phyloP scores from a whole-genome alignment of 2,329 filamentous ascomycete species.

The Teratosphaeria zuluensis region DNA sequence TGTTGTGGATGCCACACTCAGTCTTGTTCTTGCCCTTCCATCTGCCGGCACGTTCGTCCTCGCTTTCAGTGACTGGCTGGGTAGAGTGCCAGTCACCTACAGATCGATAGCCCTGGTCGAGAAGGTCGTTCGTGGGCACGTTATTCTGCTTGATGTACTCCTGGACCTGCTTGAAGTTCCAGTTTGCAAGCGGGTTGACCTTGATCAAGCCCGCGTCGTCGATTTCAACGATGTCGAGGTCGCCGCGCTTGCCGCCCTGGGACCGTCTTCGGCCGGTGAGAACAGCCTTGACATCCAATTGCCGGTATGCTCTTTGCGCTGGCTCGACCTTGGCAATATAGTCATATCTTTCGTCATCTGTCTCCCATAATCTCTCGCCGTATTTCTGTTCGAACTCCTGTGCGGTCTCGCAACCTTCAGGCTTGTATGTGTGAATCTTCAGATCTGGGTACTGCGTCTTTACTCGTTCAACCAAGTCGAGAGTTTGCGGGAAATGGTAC shows the following conservation, averaged over 20 bases:
- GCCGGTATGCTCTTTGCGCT: slow-evolving; percentile 78
- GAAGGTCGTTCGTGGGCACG: slow-evolving; percentile 86
- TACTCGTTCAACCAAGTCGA: slow-evolving; percentile 53
- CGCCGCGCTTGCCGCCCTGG: slow-evolving; percentile 85
- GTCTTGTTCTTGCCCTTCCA: slow-evolving; percentile 97
- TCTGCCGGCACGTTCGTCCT: slow-evolving; percentile 90
- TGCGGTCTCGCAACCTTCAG: slow-evolving; percentile 60
- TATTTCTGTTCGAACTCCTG: slow-evolving; percentile 74
- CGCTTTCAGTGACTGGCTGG: slow-evolving; percentile 73
- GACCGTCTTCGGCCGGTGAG: slow-evolving; percentile 85
- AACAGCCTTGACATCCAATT: slow-evolving; percentile 80
- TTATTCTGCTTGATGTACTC: slow-evolving; percentile 75
- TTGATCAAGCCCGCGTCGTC: slow-evolving; percentile 90
- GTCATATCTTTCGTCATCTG: slow-evolving; percentile 83
- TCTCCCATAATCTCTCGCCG: slow-evolving; percentile 76
- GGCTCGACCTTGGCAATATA: slow-evolving; percentile 97
- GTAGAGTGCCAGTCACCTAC: slow-evolving; percentile 98
- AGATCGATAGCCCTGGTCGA: slow-evolving; percentile 95
- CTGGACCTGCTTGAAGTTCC: slow-evolving; percentile 84
- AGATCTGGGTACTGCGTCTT: slow-evolving; percentile 66
- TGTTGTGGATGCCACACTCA: slow-evolving; percentile 98
- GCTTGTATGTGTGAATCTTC: slow-evolving; percentile 82
- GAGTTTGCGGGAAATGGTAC: slow-evolving; percentile 43
- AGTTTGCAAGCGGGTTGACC: slow-evolving; percentile 93
- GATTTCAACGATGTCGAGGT: slow-evolving; percentile 83